phyloP scores from a whole-genome alignment of 495 filamentous ascomycete genomes.

The Penicillium antarcticum region DNA sequence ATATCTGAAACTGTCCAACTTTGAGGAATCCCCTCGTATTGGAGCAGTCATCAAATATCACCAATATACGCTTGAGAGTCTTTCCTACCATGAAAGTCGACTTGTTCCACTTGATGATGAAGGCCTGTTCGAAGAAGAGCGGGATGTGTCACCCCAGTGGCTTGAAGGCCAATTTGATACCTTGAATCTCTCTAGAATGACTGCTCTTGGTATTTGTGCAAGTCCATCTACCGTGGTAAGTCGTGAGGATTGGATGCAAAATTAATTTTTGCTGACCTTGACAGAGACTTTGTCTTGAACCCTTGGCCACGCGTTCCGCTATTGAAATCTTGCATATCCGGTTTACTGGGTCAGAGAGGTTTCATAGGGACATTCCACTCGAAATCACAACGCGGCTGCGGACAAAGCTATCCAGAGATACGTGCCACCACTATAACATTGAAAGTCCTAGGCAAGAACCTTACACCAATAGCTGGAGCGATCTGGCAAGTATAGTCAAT shows the following conservation, averaged over 20 bases:
- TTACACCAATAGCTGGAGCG: background rate
- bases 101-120: constrained; percentile 5
- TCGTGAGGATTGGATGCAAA: background rate
- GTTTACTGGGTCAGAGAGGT: background rate
- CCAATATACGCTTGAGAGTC: constrained; percentile 1
- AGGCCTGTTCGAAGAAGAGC: constrained; percentile 1
- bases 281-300: background rate
- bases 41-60: constrained; percentile 1
- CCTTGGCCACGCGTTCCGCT: background rate
- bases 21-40: background rate
- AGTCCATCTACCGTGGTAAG: background rate
- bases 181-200: background rate
- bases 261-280: background rate
- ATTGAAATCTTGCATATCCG: background rate
- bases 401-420: background rate
- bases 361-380: background rate
- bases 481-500: background rate
- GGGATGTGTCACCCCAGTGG: constrained; percentile 2
- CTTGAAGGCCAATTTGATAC: background rate
- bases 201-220: constrained; percentile 3
- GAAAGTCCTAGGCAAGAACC: background rate
- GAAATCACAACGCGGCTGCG: background rate
- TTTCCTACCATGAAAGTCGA: constrained; percentile 8
- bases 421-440: background rate
- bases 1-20: constrained; percentile 5